Conservation (phyloP, 352 stramenopile genomes). For the Pythium aristosporum region DNA sequence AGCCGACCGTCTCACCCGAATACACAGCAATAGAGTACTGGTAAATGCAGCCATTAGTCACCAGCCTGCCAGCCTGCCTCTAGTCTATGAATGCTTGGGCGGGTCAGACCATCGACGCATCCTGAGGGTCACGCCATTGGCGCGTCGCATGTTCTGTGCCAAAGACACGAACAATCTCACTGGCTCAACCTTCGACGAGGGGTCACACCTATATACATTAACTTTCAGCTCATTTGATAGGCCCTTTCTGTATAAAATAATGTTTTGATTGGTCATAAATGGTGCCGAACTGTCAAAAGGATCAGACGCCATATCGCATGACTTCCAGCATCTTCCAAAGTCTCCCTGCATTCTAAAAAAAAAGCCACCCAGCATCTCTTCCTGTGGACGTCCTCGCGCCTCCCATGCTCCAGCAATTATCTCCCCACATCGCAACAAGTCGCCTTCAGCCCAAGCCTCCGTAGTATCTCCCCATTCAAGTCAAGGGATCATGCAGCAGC, state of each 20-base stretch:
- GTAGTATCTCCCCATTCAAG: background rate
- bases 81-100: no score
- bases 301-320: background rate
- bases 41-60: no score
- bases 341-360: background rate
- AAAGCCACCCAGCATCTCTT: background rate
- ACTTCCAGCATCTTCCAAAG: background rate
- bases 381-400: background rate
- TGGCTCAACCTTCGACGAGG: background rate
- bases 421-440: background rate
- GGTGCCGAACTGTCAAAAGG: background rate
- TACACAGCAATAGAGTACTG: no score
- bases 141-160: conserved; percentile 14
- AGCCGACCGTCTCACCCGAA: no score
- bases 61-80: no score
- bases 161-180: conserved; percentile 11
- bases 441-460: background rate
- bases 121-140: conserved; percentile 6
- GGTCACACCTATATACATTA: background rate
- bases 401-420: background rate
- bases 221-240: background rate
- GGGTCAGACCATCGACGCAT: no score
- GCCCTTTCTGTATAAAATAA: background rate
- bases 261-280: background rate
- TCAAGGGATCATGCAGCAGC: background rate